These are phyloP conservation scores for Aphanomyces astaci DNA, from an alignment of 352 stramenopile species.

Conservation along the genomic window DNA sequence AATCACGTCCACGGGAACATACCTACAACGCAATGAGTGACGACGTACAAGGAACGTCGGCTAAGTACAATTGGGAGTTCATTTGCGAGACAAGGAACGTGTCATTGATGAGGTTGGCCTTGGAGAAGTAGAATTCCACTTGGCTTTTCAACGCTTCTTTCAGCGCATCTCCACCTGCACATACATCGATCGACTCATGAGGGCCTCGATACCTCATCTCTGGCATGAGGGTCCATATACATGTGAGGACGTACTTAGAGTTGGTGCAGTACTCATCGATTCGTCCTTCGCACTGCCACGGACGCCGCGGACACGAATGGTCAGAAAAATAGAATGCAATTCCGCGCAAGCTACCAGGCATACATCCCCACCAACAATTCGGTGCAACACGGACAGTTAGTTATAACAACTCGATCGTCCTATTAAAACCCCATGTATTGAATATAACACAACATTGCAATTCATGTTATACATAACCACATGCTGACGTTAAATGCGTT, in stretches of 20 bases:
- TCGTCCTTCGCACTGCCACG: background rate
- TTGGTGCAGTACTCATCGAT: slow-evolving; percentile 18
- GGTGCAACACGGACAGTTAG: too few species aligned
- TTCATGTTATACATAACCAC: background rate
- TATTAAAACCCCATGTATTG: too few species aligned
- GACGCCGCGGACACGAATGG: background rate
- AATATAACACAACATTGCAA: too few species aligned
- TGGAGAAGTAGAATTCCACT: slow-evolving; percentile 90
- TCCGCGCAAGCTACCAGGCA: background rate
- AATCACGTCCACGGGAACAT: slow-evolving; percentile 75
- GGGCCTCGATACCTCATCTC: background rate
- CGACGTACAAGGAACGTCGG: background rate
- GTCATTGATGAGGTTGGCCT: slow-evolving; percentile 76
- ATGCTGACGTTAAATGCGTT: background rate
- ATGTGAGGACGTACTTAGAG: slow-evolving; percentile 12
- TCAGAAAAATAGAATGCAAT: slow-evolving; percentile 15
- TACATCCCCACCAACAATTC: background rate
- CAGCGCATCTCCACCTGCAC: slow-evolving; percentile 50
- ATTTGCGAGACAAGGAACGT: slow-evolving; percentile 84
- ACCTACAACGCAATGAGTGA: slow-evolving; percentile 35
- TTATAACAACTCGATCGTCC: too few species aligned
- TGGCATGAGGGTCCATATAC: background rate
- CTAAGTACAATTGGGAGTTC: slow-evolving; percentile 81
- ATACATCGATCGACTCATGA: background rate
- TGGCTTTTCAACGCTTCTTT: slow-evolving; percentile 78